Evolutionary conservation across 2,329 filamentous ascomycete species (phyloP).

Genomic region (Paecilomyces sp.): DNA sequence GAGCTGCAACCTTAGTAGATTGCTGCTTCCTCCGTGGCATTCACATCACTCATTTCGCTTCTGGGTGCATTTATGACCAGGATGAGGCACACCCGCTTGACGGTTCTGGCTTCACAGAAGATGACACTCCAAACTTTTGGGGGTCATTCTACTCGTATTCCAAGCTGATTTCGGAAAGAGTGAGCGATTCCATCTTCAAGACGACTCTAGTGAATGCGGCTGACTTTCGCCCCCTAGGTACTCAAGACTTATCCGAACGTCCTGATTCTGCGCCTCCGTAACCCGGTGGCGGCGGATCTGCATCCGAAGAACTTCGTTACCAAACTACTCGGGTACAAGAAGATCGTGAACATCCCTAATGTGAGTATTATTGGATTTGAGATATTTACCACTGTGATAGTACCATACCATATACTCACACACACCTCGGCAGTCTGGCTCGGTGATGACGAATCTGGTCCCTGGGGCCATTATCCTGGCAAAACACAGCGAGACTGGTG

Average conservation of each 20-base stretch:
- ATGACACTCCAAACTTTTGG: conserved; percentile 56
- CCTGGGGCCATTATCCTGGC: conserved; percentile 55
- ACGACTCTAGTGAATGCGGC: conserved; percentile 21
- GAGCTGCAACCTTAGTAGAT: conserved; percentile 57
- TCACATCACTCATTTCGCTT: conserved; percentile 60
- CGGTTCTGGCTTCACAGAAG: conserved; percentile 55
- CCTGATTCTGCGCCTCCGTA: conserved; percentile 59
- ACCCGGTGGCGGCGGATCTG: conserved; percentile 63
- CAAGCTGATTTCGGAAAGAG: conserved; percentile 59
- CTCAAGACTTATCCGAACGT: conserved; percentile 7
- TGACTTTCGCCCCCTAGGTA: too few species aligned
- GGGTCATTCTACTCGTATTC: conserved; percentile 64
- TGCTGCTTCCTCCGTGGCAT: conserved; percentile 52
- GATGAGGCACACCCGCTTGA: conserved; percentile 51
- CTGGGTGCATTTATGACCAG: conserved; percentile 54
- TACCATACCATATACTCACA: too few species aligned
- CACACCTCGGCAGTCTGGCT: conserved; percentile 43
- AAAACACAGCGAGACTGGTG: conserved; percentile 54
- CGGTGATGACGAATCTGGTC: conserved; percentile 57
- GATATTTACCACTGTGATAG: too few species aligned
- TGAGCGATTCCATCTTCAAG: conserved; percentile 30
- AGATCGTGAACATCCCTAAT: conserved; percentile 61
- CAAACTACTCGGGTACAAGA: conserved; percentile 60
- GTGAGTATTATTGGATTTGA: too few species aligned
- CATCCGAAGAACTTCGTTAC: conserved; percentile 62